These are phyloP conservation scores for Oropetium thomaeum DNA, from an alignment of 176 grass and related monocot species.

Conservation along the genomic window DNA sequence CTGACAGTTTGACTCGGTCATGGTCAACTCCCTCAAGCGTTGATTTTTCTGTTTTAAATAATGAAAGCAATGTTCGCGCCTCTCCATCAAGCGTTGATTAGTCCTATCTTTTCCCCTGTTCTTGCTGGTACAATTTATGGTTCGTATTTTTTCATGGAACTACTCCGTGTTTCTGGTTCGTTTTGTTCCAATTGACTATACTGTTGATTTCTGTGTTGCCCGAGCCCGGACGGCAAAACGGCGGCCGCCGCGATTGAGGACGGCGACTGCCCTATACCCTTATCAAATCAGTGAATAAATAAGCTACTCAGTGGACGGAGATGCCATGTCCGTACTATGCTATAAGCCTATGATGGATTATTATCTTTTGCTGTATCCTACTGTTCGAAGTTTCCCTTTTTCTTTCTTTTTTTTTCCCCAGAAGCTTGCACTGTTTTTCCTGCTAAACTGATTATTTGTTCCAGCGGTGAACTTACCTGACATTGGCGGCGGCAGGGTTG, in stretches of 20 bases:
- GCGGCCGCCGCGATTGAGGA: neutral
- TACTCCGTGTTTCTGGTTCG: neutral
- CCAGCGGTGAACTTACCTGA: neutral
- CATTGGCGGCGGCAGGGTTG: neutral
- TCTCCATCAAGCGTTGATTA: neutral
- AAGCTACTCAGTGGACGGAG: neutral
- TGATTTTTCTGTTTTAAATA: no score
- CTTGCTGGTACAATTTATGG: no score
- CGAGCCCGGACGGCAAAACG: neutral
- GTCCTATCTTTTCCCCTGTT: no score
- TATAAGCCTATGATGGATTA: no score
- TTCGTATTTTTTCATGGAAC: no score
- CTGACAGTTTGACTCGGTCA: neutral
- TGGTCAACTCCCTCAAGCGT: neutral
- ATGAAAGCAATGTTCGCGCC: no score
- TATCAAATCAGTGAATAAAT: neutral
- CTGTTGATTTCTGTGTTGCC: neutral
- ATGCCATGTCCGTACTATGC: neutral
- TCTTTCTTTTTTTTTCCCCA: no score
- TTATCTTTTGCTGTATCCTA: neutral
- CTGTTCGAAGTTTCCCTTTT: neutral
- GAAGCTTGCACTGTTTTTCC: no score
- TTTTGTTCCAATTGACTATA: neutral
- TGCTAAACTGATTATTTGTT: neutral
- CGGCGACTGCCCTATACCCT: neutral